These are phyloP conservation scores for Daldinia vernicosa DNA, from an alignment of 495 filamentous ascomycete species.

Conservation along the genomic window DNA sequence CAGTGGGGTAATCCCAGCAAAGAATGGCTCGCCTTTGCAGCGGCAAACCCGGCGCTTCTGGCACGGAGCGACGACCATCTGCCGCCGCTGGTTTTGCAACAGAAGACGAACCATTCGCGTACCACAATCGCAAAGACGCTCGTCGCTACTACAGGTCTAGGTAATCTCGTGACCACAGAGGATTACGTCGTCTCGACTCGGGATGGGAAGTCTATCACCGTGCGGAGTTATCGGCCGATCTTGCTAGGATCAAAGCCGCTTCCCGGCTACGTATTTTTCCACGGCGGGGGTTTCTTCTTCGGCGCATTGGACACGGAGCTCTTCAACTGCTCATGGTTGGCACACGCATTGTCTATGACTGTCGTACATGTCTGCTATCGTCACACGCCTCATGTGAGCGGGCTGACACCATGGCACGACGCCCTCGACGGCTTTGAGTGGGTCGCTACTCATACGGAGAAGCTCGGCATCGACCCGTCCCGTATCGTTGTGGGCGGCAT, in stretches of 20 bases:
- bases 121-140: constrained; percentile 21
- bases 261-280: constrained; percentile 59
- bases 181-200: constrained; percentile 53
- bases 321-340: constrained; percentile 55
- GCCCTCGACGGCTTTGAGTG: constrained; percentile 59
- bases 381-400: constrained; percentile 55
- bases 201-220: constrained; percentile 53
- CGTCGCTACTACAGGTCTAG: constrained; percentile 18
- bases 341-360: constrained; percentile 37
- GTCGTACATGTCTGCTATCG: constrained; percentile 61
- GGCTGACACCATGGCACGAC: constrained; percentile 58
- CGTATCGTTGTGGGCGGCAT: constrained; percentile 57
- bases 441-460: constrained; percentile 50
- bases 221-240: constrained; percentile 56
- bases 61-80: constrained; percentile 14
- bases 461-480: constrained; percentile 48
- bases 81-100: constrained; percentile 22
- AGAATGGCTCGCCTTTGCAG: constrained; percentile 38
- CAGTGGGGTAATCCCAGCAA: constrained; percentile 33
- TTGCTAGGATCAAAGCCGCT: constrained; percentile 36
- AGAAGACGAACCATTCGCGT: constrained; percentile 22
- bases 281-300: constrained; percentile 62
- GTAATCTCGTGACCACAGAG: constrained; percentile 44
- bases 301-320: constrained; percentile 59
- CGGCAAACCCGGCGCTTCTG: constrained; percentile 26